Evolutionary conservation across 2,329 filamentous ascomycete genomes (phyloP).

Genomic region (Colletotrichum costaricense): DNA sequence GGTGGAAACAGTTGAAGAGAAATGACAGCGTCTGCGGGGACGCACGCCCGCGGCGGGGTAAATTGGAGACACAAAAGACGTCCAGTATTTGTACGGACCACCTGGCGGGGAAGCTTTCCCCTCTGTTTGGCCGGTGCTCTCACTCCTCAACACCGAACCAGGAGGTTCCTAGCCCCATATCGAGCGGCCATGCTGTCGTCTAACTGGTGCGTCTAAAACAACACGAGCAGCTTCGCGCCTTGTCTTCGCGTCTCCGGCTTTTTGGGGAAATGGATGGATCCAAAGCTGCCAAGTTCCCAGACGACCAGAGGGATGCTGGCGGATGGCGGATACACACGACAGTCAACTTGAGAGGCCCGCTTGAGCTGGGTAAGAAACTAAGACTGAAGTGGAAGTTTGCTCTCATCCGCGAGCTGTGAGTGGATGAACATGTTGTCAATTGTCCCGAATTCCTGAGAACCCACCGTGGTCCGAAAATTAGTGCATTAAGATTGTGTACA

Average conservation of each 20-base stretch:
- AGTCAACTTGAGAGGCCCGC: conserved; percentile 18
- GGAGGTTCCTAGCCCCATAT: not conserved
- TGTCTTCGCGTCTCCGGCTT: not conserved
- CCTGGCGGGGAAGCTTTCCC: not conserved
- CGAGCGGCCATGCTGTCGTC: conserved; percentile 15
- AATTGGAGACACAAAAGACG: conserved; percentile 26
- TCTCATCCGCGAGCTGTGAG: not conserved
- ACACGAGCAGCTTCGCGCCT: not conserved
- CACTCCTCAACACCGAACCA: conserved; percentile 5
- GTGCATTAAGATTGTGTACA: not conserved
- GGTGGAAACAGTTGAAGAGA: conserved; percentile 15
- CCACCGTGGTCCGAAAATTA: not conserved
- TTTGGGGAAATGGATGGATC: not conserved
- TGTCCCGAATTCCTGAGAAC: not conserved
- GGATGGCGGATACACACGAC: not conserved
- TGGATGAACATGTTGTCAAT: not conserved
- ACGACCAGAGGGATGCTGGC: not conserved
- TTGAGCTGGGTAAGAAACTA: not conserved
- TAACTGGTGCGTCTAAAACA: conserved; percentile 27
- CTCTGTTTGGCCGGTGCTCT: not conserved
- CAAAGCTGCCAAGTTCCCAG: not conserved
- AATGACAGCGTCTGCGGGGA: conserved; percentile 24
- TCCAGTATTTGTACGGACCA: not conserved
- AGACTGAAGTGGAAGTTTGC: not conserved
- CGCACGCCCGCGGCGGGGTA: conserved; percentile 31